Evolutionary conservation across 306 rosid genomes (phyloP).

Genomic region (Rubus idaeus): DNA sequence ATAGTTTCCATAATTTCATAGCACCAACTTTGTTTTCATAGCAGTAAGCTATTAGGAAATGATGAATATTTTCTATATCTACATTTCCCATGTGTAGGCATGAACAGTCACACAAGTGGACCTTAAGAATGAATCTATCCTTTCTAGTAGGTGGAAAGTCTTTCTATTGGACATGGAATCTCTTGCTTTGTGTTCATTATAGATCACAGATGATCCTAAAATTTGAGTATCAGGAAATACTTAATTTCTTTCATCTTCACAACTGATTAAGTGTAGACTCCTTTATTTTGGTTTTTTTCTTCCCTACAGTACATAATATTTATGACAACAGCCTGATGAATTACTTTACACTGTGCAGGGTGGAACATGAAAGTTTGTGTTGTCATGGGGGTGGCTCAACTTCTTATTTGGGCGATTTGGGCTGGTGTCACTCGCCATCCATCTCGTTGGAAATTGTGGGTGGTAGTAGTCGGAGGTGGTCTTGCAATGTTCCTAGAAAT

Average conservation of each 20-base stretch:
- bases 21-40: not conserved
- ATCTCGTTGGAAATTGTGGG: constrained; percentile 60
- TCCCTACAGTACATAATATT: not conserved
- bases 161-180: not conserved
- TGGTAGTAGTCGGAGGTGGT: constrained; percentile 54
- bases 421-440: constrained; percentile 56
- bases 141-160: not conserved
- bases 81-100: not conserved
- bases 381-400: constrained; percentile 58
- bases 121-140: not conserved
- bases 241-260: not conserved
- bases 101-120: not conserved
- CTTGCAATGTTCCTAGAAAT: constrained; percentile 60
- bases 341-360: constrained; percentile 37
- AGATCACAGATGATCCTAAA: constrained; percentile 3
- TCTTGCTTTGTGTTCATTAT: not conserved
- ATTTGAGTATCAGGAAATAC: not conserved
- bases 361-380: constrained; percentile 85
- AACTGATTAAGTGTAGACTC: not conserved
- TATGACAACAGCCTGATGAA: not conserved
- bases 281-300: not conserved
- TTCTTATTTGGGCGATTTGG: constrained; percentile 67
- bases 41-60: constrained; percentile 2
- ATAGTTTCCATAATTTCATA: not conserved
- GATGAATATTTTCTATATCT: not conserved